These are phyloP conservation scores for Astrocystis sublimbata DNA, from an alignment of 495 filamentous ascomycete genomes.

Conservation along the genomic window DNA sequence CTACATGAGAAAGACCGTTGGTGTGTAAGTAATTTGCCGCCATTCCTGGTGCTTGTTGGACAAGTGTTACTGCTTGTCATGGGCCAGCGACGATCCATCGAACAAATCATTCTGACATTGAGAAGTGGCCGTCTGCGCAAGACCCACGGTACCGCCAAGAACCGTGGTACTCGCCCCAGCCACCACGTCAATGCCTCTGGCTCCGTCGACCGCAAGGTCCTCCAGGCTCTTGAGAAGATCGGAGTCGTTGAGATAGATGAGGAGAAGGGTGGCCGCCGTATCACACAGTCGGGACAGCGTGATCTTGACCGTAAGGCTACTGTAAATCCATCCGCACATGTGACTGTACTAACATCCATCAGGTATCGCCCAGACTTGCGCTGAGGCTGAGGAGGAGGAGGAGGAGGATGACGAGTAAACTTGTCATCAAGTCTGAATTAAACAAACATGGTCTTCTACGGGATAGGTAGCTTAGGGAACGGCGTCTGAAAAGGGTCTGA, in stretches of 20 bases:
- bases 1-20: conserved; percentile 98
- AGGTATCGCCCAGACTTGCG: conserved; percentile 69
- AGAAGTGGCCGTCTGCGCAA: conserved; percentile 54
- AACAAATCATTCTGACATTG: conserved; percentile 2
- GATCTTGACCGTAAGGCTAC: conserved; percentile 78
- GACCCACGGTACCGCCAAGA: conserved; percentile 93
- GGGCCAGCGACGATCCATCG: conserved; percentile 29
- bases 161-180: conserved; percentile 86
- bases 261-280: conserved; percentile 95
- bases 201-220: conserved; percentile 90
- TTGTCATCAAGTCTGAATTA: conserved; percentile 20
- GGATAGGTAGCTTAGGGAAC: conserved; percentile 37
- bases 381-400: conserved; percentile 71
- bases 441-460: conserved; percentile 26
- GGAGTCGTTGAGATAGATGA: conserved; percentile 94
- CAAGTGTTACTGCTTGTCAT: conserved; percentile 28
- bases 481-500: conserved; percentile 38
- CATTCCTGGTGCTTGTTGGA: background rate
- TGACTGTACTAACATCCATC: conserved; percentile 28
- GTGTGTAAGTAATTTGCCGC: conserved; percentile 53
- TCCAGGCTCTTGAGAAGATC: conserved; percentile 98
- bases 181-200: conserved; percentile 96
- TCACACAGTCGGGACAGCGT: conserved; percentile 91
- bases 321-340: conserved; percentile 16
- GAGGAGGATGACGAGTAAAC: conserved; percentile 64